Evolutionary conservation across 257 asterid species (phyloP), one percentile per base, ranked within the genome.

Genomic region (Scutellaria barbata): DNA sequence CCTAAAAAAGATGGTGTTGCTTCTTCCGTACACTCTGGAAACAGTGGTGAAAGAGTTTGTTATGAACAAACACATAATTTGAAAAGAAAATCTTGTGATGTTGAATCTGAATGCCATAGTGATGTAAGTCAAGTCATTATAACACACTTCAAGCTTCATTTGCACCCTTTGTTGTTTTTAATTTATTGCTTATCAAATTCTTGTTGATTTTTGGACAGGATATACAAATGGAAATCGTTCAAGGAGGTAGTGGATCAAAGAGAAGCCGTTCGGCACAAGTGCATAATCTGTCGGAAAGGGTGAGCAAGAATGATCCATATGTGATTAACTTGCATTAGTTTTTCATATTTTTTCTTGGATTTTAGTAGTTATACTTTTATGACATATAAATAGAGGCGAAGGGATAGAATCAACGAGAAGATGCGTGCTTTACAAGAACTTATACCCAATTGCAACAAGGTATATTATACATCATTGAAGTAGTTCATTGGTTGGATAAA

Each of bases 361-460:
- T 84, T 56, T 42, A 45, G 57, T 61, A 13, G 25, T 58, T 75
- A 10, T 33, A 41, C 52, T 20, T 63, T 72, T 50, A 13, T 46
- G 59, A 17, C 68, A 59, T 72, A 53, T 18, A 52, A 76, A 74
- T 89, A 92, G 96, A 85, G 91, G 74, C 88, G 96, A 63, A 83
- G 96, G 84, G 96, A 88, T 75, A 83, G 96, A 82, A 92, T 89
- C 68, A 89, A 89, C 20, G 92, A 92, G 83, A 92, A 92, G 85
- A 88, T 92, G 98, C 89, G 85, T 22, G 96, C 98, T 72, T 83
- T 92, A 41, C 98, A 90, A 75, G 90, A 90, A 76, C 92, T 92
- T 35, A 87, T 92, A 74, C 98, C 98, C 68, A 90, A 92, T 79
- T 92, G 95, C 85, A 92, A 88, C 46, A 90, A 92, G 96, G 98